These are phyloP conservation scores for Coccomyxa sp. DNA, from an alignment of 139 green algal species.

Conservation along the genomic window DNA sequence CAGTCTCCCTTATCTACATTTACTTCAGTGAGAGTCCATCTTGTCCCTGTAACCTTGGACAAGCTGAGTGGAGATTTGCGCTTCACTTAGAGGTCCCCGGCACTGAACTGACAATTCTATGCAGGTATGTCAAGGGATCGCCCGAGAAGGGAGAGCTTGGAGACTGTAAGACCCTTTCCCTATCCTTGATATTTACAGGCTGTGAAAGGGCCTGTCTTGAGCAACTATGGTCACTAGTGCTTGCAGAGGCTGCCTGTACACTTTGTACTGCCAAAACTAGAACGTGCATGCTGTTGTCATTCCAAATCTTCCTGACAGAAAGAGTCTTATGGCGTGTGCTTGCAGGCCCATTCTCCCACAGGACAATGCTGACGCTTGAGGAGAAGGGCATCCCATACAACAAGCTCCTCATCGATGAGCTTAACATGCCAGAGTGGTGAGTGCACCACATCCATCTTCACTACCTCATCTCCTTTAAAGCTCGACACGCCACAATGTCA, in stretches of 20 bases:
- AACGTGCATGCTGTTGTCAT: not conserved
- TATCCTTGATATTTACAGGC: too few relatives aligned
- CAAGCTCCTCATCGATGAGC: constrained; percentile 67
- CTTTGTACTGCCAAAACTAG: not conserved
- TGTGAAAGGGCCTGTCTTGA: not conserved
- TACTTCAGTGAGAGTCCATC: not conserved
- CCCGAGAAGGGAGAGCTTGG: constrained; percentile 5
- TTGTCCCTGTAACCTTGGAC: not conserved
- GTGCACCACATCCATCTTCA: not conserved
- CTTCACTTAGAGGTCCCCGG: too few relatives aligned
- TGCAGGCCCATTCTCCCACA: constrained; percentile 84
- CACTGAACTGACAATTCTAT: too few relatives aligned
- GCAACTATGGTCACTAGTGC: not conserved
- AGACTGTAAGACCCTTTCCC: not conserved
- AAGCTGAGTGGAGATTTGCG: too few relatives aligned
- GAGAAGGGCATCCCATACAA: constrained; percentile 73
- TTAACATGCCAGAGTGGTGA: constrained; percentile 86
- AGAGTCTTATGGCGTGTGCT: not conserved
- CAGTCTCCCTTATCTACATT: not conserved
- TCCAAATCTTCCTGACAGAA: not conserved
- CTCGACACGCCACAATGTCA: too few relatives aligned
- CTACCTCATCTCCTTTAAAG: too few relatives aligned
- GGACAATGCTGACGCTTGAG: constrained; percentile 74
- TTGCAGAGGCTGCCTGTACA: not conserved
- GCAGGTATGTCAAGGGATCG: constrained; percentile 7